Evolutionary conservation across 306 rosid genomes (phyloP).

Genomic region (Ormosia emarginata): DNA sequence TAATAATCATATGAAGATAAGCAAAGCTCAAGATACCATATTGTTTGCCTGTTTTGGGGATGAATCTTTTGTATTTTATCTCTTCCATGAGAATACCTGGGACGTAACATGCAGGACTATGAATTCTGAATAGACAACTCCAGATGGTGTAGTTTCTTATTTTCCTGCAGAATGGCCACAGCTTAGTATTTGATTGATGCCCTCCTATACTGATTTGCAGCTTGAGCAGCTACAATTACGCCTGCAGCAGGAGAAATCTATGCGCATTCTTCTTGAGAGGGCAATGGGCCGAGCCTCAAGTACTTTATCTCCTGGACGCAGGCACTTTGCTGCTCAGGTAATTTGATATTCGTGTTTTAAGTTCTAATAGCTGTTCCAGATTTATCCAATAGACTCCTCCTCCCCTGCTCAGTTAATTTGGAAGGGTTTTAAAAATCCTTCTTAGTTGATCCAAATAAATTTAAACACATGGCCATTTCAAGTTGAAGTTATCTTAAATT

Average conservation of each 20-base stretch:
- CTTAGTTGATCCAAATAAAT: too few relatives aligned
- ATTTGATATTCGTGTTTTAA: background rate
- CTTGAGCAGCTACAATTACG: slow-evolving; percentile 75
- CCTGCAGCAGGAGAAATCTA: slow-evolving; percentile 77
- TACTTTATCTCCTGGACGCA: slow-evolving; percentile 88
- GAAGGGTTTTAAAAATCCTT: too few relatives aligned
- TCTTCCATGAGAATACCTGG: background rate
- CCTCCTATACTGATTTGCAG: slow-evolving; percentile 36
- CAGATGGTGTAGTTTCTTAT: slow-evolving; percentile 1
- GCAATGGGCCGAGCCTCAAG: slow-evolving; percentile 95
- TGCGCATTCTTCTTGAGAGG: slow-evolving; percentile 73
- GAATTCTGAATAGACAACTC: background rate
- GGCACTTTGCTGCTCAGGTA: slow-evolving; percentile 88
- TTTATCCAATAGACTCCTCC: too few relatives aligned
- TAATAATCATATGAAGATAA: background rate
- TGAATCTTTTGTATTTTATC: slow-evolving; percentile 17
- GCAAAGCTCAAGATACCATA: background rate
- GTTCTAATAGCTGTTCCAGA: too few relatives aligned
- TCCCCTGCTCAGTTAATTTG: too few relatives aligned
- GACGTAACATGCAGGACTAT: background rate
- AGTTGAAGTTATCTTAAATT: too few relatives aligned
- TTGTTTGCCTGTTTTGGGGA: background rate
- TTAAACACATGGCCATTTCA: too few relatives aligned
- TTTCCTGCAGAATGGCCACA: background rate
- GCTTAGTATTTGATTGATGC: slow-evolving; percentile 14